These are phyloP conservation scores for Magnusiomyces fungicola DNA, from an alignment of 1,139 yeast species.

Conservation along the genomic window DNA sequence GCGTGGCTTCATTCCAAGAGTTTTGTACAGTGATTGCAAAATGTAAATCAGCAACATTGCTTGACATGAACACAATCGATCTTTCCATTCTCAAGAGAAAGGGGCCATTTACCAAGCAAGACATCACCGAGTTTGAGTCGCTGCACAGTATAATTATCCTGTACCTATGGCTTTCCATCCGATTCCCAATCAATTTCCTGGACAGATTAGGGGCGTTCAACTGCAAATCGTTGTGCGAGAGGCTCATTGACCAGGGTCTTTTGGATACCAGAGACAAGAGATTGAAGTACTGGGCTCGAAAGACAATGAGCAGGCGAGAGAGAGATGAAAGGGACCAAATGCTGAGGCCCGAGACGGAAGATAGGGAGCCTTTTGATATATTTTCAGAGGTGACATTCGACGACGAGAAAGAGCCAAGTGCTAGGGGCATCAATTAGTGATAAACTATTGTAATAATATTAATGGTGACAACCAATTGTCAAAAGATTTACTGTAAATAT, in stretches of 20 bases:
- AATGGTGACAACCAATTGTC: too few species aligned
- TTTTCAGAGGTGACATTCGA: too few species aligned
- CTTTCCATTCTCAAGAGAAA: constrained; percentile 13
- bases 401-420: too few species aligned
- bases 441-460: too few species aligned
- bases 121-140: constrained; percentile 42
- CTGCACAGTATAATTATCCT: constrained; percentile 62
- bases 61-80: constrained; percentile 25
- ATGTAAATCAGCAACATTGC: constrained; percentile 24
- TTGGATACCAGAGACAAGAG: constrained; percentile 13
- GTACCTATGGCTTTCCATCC: constrained; percentile 77
- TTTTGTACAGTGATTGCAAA: constrained; percentile 29
- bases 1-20: constrained; percentile 22
- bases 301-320: background rate
- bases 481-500: too few species aligned
- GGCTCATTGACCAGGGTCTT: constrained; percentile 22
- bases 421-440: too few species aligned
- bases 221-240: constrained; percentile 40
- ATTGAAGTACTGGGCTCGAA: constrained; percentile 8
- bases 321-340: background rate
- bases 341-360: background rate
- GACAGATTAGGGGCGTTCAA: constrained; percentile 71
- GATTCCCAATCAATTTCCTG: constrained; percentile 76
- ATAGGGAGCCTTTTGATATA: too few species aligned
- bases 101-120: constrained; percentile 7